phyloP scores from a whole-genome alignment of 1,284 basidiomycete genomes.

The Sanghuangporus sanghuang region DNA sequence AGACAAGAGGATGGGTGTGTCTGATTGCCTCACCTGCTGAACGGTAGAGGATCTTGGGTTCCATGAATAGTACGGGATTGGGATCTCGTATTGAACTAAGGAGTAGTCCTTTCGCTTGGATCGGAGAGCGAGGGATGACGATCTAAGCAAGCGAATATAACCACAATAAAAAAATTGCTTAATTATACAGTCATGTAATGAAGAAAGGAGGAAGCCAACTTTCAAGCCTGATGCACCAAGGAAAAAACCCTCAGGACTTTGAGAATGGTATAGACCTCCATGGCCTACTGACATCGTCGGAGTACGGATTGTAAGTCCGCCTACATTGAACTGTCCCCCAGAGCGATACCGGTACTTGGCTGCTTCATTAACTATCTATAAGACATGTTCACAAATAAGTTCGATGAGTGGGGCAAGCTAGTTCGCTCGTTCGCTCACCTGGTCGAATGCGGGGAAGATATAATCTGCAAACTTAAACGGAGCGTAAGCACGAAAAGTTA shows the following conservation, averaged over 20 bases:
- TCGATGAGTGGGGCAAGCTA: background rate
- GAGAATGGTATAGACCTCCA: slow-evolving; percentile 90
- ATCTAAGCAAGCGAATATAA: slow-evolving; percentile 39
- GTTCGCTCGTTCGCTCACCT: slow-evolving; percentile 43
- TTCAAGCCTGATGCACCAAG: slow-evolving; percentile 88
- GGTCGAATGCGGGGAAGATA: slow-evolving; percentile 90
- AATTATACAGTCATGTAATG: background rate
- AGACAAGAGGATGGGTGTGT: slow-evolving; percentile 4
- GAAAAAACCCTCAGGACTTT: slow-evolving; percentile 93
- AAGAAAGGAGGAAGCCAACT: slow-evolving; percentile 35
- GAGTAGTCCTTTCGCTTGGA: slow-evolving; percentile 91
- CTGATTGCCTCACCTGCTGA: slow-evolving; percentile 50
- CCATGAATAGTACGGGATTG: slow-evolving; percentile 92
- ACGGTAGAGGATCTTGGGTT: slow-evolving; percentile 88
- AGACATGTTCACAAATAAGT: background rate
- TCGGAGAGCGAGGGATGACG: slow-evolving; percentile 88
- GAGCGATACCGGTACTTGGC: slow-evolving; percentile 91
- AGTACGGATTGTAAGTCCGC: slow-evolving; percentile 82
- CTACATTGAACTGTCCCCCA: slow-evolving; percentile 79
- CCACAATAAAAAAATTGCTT: background rate
- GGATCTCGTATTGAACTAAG: slow-evolving; percentile 85
- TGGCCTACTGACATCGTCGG: slow-evolving; percentile 91
- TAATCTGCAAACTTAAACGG: slow-evolving; percentile 66
- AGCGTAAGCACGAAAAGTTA: background rate
- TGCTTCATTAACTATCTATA: slow-evolving; percentile 89